Percentiles rank a stretch among this genome's conserved stretches.
Evolutionary conservation across 2,329 filamentous ascomycete species (phyloP).

Genomic region (Pseudodiploospora longispora): DNA sequence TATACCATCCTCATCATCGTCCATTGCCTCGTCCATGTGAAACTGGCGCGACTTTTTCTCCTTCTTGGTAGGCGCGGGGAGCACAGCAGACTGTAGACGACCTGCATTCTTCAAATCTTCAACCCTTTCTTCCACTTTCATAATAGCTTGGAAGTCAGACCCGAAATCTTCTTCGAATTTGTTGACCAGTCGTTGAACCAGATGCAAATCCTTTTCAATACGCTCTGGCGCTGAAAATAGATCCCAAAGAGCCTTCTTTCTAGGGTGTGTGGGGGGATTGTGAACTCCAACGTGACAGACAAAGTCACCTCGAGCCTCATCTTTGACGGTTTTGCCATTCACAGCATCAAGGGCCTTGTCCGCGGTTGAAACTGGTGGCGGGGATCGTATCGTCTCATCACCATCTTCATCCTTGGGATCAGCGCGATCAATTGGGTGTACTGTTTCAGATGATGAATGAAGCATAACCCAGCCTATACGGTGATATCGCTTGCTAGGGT

Average conservation of each 20-base stretch:
- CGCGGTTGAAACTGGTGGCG: conserved; percentile 51
- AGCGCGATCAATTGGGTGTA: conserved; percentile 58
- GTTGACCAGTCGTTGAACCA: conserved; percentile 72
- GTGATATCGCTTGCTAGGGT: conserved; percentile 93
- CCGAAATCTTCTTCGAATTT: conserved; percentile 83
- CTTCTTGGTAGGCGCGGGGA: conserved; percentile 47
- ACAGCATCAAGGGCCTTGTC: conserved; percentile 89
- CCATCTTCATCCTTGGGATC: conserved; percentile 65
- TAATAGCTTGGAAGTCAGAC: conserved; percentile 64
- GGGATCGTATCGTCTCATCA: conserved; percentile 48
- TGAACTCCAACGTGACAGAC: conserved; percentile 96
- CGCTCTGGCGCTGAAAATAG: conserved; percentile 91
- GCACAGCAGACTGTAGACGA: conserved; percentile 60
- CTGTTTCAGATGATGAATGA: conserved; percentile 65
- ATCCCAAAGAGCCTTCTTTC: conserved; percentile 96
- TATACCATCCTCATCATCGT: conserved; percentile 57
- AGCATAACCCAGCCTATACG: conserved; percentile 98
- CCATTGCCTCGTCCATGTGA: conserved; percentile 53
- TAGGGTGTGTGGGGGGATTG: conserved; percentile 73
- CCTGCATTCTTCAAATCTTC: conserved; percentile 72
- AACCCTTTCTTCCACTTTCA: conserved; percentile 79
- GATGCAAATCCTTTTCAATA: conserved; percentile 78
- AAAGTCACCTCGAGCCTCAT: conserved; percentile 89
- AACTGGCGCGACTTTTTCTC: conserved; percentile 53
- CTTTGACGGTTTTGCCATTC: conserved; percentile 95